Evolutionary conservation across 345 rosid genomes (phyloP).

Genomic region (Mangifera indica): DNA sequence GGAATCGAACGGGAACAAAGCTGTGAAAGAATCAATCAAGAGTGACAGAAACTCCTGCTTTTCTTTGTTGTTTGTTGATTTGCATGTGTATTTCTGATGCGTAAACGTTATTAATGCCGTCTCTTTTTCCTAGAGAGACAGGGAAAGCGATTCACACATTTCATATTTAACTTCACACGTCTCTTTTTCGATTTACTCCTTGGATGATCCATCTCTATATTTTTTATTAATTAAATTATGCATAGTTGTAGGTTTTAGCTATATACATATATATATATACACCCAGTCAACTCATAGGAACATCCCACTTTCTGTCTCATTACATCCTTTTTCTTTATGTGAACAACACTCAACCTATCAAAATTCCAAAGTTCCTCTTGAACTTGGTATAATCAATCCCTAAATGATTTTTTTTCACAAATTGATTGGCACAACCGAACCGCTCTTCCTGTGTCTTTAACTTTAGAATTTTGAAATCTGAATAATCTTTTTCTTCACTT

Average conservation of each 20-base stretch:
- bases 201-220: no score
- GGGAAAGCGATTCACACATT: neutral
- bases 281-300: no score
- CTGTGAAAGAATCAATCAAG: neutral
- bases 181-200: neutral
- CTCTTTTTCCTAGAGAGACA: constrained; percentile 28
- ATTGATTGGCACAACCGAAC: neutral
- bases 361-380: neutral
- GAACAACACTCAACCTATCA: no score
- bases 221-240: no score
- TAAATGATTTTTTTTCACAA: neutral
- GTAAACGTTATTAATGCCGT: constrained; percentile 34
- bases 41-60: neutral
- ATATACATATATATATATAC: no score
- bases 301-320: neutral
- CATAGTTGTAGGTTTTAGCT: no score
- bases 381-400: neutral
- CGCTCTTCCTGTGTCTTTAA: no score
- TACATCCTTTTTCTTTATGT: neutral
- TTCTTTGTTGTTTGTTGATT: neutral
- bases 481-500: neutral
- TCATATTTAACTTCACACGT: constrained; percentile 16
- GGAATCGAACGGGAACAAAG: constrained; percentile 12
- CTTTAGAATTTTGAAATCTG: no score
- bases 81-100: constrained; percentile 35